phyloP scores from a whole-genome alignment of 139 green algal genomes.

The Marvania coccoides region DNA sequence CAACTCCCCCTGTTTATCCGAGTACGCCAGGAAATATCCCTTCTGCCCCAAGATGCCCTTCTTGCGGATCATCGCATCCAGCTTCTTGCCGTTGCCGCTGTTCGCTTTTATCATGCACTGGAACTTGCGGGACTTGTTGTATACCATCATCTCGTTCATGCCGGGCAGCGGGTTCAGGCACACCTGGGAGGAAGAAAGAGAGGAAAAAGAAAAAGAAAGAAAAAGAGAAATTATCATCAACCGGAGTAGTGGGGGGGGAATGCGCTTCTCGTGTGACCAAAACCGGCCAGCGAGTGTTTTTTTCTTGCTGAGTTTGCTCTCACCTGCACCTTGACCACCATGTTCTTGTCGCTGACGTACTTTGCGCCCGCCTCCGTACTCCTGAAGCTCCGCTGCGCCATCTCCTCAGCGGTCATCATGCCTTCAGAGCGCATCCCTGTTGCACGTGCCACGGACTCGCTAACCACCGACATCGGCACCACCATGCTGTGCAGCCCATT shows the following conservation, averaged over 20 bases:
- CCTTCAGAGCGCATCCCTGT: not conserved
- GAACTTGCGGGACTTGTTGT: not conserved
- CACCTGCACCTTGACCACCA: constrained; percentile 10
- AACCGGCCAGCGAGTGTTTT: too few species aligned
- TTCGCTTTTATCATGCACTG: not conserved
- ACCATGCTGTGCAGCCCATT: not conserved
- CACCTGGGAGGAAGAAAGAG: too few species aligned
- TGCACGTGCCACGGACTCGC: not conserved
- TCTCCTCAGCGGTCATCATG: not conserved
- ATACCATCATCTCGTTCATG: not conserved
- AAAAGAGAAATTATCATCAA: too few species aligned
- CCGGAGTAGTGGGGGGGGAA: too few species aligned
- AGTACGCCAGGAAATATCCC: not conserved
- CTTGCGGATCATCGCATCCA: not conserved
- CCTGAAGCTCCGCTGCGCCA: not conserved
- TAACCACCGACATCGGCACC: not conserved
- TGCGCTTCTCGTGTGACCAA: too few species aligned
- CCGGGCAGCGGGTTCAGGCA: not conserved
- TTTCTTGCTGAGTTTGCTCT: too few species aligned
- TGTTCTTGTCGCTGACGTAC: not conserved
- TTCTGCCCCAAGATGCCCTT: not conserved
- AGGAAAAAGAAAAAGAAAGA: too few species aligned
- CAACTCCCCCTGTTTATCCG: not conserved
- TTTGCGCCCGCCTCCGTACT: not conserved
- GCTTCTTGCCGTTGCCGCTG: not conserved